Evolutionary conservation across 1,284 basidiomycete genomes (phyloP), one percentile per base, ranked within the genome.

Genomic region (Irpex lacteus): DNA sequence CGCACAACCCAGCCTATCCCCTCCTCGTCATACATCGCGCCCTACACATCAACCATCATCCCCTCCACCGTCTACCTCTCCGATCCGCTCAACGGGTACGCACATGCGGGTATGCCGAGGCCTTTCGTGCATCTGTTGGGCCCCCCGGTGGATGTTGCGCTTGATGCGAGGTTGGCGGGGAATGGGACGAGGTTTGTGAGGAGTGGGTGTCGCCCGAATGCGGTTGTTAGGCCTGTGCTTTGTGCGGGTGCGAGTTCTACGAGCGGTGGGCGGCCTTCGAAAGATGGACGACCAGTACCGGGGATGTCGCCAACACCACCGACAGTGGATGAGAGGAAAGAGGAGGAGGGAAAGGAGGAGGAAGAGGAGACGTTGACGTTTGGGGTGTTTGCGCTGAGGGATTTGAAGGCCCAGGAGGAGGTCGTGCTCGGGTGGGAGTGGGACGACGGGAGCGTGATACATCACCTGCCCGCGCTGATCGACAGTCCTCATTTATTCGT

Each of bases 371-470:
- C 83, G 26, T 78, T 97, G 0, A 79, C 82, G 0, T 96, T 98
- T 72, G 96, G 90, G 0, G 78, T 98, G 1, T 98, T 97, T 70
- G 94, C 95, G 0, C 75, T 91, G 18, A 78, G 87, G 15, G 91
- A 95, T 68, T 82, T 98, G 65, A 85, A 85, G 65, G 85, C 87
- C 44, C 84, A 90, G 59, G 95, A 97, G 70, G 97, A 98, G 77
- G 86, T 98, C 49, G 88, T 96, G 0, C 77, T 98, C 0, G 93
- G 91, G 0, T 98, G 96, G 95, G 95, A 98, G 74, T 98, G 96
- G 96, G 96, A 98, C 70, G 96, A 98, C 71, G 87, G 88, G 4
- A 93, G 95, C 72, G 88, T 92, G 0, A 88, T 98, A 0, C 96
- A 98, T 75, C 80, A 86, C 59, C 78, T 98, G 0, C 92, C 91